phyloP scores from a whole-genome alignment of 345 rosid species.

The Populus simonii region DNA sequence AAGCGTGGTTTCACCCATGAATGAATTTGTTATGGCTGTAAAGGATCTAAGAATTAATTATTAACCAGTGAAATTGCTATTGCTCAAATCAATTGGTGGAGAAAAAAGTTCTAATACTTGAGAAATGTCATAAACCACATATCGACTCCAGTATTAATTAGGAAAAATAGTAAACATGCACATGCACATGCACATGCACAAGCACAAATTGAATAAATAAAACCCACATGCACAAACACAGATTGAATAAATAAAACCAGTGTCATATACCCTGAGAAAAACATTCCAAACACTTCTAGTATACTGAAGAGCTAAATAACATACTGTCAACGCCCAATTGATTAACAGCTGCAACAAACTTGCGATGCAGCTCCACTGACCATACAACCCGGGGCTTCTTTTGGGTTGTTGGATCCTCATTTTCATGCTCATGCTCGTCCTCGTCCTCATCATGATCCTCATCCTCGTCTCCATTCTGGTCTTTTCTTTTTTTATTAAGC shows the following conservation, averaged over 20 bases:
- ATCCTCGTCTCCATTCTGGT: conserved; percentile 33
- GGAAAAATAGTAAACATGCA: neutral
- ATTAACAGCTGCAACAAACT: conserved; percentile 34
- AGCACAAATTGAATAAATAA: neutral
- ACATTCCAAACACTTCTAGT: neutral
- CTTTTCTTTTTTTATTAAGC: conserved; percentile 31
- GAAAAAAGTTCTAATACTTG: neutral
- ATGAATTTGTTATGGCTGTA: neutral
- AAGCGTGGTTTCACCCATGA: neutral
- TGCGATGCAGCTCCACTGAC: conserved; percentile 36
- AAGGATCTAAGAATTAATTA: neutral
- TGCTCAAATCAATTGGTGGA: neutral
- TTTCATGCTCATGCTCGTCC: conserved; percentile 21
- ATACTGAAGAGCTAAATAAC: conserved; percentile 9
- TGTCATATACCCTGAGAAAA: neutral
- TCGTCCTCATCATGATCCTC: conserved; percentile 28
- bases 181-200: no score
- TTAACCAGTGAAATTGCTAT: neutral
- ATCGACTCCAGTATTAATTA: neutral
- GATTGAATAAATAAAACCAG: neutral
- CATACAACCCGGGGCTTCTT: conserved; percentile 39
- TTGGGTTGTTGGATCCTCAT: conserved; percentile 29
- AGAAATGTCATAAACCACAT: neutral
- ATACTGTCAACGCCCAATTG: conserved; percentile 35
- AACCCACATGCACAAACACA: no score